These are phyloP conservation scores for Fusarium sp. DNA, from an alignment of 2,329 filamentous ascomycete genomes.

Conservation along the genomic window DNA sequence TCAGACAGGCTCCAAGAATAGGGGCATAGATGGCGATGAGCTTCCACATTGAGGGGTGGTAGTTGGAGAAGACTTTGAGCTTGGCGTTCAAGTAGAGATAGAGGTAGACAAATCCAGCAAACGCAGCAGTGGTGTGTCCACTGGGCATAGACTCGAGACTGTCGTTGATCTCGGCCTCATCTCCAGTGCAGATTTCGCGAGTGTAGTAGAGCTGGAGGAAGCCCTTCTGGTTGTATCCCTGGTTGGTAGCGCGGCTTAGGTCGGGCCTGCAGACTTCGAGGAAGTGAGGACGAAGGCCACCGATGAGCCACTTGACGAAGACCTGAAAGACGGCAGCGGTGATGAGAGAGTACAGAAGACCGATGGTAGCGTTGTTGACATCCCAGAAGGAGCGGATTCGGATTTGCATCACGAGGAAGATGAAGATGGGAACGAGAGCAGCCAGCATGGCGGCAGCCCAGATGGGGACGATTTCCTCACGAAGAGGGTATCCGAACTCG, in stretches of 20 bases:
- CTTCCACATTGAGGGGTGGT: slow-evolving; percentile 81
- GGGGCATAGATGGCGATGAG: slow-evolving; percentile 72
- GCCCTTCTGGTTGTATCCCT: slow-evolving; percentile 61
- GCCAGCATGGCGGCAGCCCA: slow-evolving; percentile 75
- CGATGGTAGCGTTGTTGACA: slow-evolving; percentile 76
- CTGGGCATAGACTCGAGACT: slow-evolving; percentile 77
- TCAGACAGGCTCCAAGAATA: slow-evolving; percentile 73
- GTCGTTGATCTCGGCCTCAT: slow-evolving; percentile 73
- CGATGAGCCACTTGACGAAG: slow-evolving; percentile 80
- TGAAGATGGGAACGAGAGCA: slow-evolving; percentile 70
- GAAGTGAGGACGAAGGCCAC: slow-evolving; percentile 78
- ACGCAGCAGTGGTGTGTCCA: slow-evolving; percentile 79
- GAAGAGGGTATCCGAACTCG: slow-evolving; percentile 75
- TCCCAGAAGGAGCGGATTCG: slow-evolving; percentile 76
- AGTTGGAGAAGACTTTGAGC: slow-evolving; percentile 78
- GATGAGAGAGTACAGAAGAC: slow-evolving; percentile 76
- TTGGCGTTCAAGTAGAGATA: slow-evolving; percentile 82
- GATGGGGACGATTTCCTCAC: slow-evolving; percentile 77
- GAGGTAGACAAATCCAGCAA: slow-evolving; percentile 76
- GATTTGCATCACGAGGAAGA: slow-evolving; percentile 74
- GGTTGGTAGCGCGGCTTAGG: slow-evolving; percentile 26
- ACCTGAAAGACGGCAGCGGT: slow-evolving; percentile 80
- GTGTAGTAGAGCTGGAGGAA: slow-evolving; percentile 74
- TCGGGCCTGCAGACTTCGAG: slow-evolving; percentile 74
- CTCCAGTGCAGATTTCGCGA: slow-evolving; percentile 74